Evolutionary conservation across 1,284 basidiomycete species (phyloP), one percentile per base, ranked within the genome.

Genomic region (Volvariella surrecta): DNA sequence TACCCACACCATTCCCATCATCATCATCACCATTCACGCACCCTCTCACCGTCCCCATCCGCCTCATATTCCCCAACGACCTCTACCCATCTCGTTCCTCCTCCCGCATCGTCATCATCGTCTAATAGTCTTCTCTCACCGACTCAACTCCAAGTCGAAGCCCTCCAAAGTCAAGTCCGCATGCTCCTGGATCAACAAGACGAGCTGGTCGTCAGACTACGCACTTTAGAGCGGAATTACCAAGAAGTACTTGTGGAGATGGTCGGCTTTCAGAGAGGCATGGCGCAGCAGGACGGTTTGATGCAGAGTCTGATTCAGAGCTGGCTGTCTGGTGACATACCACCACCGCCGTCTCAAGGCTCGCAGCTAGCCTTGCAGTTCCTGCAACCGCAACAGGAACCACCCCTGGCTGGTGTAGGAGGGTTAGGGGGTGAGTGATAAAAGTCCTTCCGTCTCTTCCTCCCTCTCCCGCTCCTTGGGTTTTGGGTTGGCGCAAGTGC

Each of bases 201-300:
- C 22, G 79, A 82, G 40, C 70, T 84, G 55, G 64, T 73, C 28
- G 66, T 52, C 8, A 50, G 62, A 10, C 49, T 64, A 32, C 50
- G 62, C 16, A 55, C 43, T 16, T 67, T 90, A 20, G 86, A 89
- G 57, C 70, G 72, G 46, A 82, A 83, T 57, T 89, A 90, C 59
- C 79, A 85, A 58, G 79, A 74, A 48, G 79, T 90, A 32, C 74
- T 90, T 19, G 74, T 76, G 48, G 88, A 91, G 62, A 83, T 93
- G 74, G 82, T 87, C 52, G 78, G 78, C 42, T 87, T 90, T 57
- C 89, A 91, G 64, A 66, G 83, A 46, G 85, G 83, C 53, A 82
- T 89, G 76, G 83, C 85, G 22, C 82, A 88, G 61, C 89, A 92
- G 67, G 89, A 93, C 52, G 77, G 77, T 41, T 62, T 91, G 47